Evolutionary conservation across 305 asterid genomes (phyloP), one percentile per base, ranked within the genome.

Genomic region (Euphrasia arctica): DNA sequence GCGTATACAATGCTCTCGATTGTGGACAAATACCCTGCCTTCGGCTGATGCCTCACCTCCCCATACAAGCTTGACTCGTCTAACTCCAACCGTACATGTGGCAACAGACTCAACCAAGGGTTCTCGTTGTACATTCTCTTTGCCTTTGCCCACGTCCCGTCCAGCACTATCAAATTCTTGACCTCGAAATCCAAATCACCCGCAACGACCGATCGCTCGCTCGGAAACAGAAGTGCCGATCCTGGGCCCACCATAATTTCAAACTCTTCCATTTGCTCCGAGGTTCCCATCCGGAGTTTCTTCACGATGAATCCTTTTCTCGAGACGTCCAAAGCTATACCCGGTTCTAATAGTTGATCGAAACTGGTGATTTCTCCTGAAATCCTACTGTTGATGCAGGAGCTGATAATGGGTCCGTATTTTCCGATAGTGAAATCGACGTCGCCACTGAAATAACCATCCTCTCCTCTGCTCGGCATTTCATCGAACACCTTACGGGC

Each of bases 111-210:
- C 79, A 92, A 75, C 98, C 98, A 89, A 0, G 97, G 96, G 32
- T 89, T 92, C 88, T 87, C 97, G 32, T 58, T 80, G 79, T 87
- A 92, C 95, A 92, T 87, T 70, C 96, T 87, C 72, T 77, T 92
- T 7, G 98, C 97, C 79, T 92, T 85, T 5, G 93, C 91, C 97
- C 95, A 92, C 4, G 98, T 92, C 4, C 93, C 97, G 55, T 89
- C 96, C 78, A 92, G 68, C 77, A 92, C 90, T 5, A 92, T 81
- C 82, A 92, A 54, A 71, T 84, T 89, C 78, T 79, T 92, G 74
- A 81, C 95, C 74, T 83, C 83, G 47, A 79, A 76, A 56, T 79
- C 60, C 25, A 82, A 60, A 32, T 42, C 75, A 63, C 75, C 88
- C 8, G 75, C 34, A 5, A 79, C 76, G n/a, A 85, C 69, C 8